phyloP scores from a whole-genome alignment of 352 stramenopile genomes.

The Phytophthora pisi region DNA sequence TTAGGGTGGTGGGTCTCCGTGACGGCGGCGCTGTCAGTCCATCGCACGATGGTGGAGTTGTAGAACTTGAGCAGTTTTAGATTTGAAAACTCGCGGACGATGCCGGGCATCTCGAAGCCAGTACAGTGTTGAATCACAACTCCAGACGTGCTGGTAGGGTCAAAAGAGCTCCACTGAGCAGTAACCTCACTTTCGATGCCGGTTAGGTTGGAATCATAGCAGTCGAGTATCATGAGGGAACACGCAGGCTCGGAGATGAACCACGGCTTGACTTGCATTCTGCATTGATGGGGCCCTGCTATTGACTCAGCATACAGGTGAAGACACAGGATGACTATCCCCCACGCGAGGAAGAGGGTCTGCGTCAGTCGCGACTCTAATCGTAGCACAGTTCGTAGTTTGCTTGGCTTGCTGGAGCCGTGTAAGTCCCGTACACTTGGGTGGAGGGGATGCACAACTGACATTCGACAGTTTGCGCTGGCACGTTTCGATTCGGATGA shows the following conservation, averaged over 20 bases:
- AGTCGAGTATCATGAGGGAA: slow-evolving; percentile 34
- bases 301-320: slow-evolving; percentile 25
- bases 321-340: slow-evolving; percentile 20
- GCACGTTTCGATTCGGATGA: slow-evolving; percentile 1
- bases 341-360: slow-evolving; percentile 30
- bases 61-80: slow-evolving; percentile 49
- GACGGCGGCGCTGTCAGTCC: slow-evolving; percentile 33
- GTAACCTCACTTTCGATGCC: slow-evolving; percentile 18
- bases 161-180: slow-evolving; percentile 14
- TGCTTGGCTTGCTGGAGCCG: neutral
- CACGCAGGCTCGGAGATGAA: slow-evolving; percentile 26
- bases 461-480: neutral
- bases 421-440: neutral
- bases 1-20: slow-evolving; percentile 31
- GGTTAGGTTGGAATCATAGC: slow-evolving; percentile 8
- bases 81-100: slow-evolving; percentile 33
- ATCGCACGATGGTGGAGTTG: slow-evolving; percentile 46
- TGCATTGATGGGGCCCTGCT: slow-evolving; percentile 9
- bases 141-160: slow-evolving; percentile 7
- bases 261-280: slow-evolving; percentile 40
- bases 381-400: neutral
- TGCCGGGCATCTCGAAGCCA: slow-evolving; percentile 32
- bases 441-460: slow-evolving; percentile 4
- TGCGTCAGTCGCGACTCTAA: slow-evolving; percentile 2
- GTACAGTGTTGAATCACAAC: slow-evolving; percentile 51